Base-by-base conservation (phyloP, 805 yeast genomes). In the Tetrapisispora fleetii region DNA sequence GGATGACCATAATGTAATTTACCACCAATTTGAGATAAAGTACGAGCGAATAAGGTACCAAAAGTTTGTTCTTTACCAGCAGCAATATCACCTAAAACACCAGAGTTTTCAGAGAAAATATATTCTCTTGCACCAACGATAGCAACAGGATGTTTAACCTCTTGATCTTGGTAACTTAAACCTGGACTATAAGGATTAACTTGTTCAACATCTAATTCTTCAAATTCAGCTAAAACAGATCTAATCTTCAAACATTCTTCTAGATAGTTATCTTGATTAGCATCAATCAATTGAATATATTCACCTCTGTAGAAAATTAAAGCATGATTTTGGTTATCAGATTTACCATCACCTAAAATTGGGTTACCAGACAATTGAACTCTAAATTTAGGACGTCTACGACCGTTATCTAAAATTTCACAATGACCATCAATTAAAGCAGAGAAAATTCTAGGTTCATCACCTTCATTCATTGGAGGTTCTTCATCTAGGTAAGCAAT, bases 401-500 rank as follows among this genome's bases (percentile, higher is more conserved):
- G 77, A 52, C 88, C 90, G 58, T 79, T 77, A 56, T 78, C 84
- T 66, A 81, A 64, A 45, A 83, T 74, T 59, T 83, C 83, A 72
- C 87, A 83, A 57, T 81, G 83, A 50, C 93, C 93, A 70, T 85
- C 93, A 59, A 85, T 82, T 62, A 85, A 72, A 54, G 87, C 83
- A 48, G 91, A 83, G 67, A 76, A 85, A 57, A 80, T 82, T 64
- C 81, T 74, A 64, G 82, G 79, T 60, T 80, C 85, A 51, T 80
- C 87, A 55, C 83, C 83, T 59, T 77, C 83, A 51, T 73, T 75
- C 56, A 79, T 69, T 54, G 87, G 85, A 52, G 95, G 85, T 68
- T 86, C 96, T 74, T 90, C 96, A 60, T 91, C 97, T 60, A 91
- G 76, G 74, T 88, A 91, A 49, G 97, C 95, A 69, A 91, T 88